Conservation (phyloP, 352 stramenopile genomes). For the Globisporangium mamillatum region DNA sequence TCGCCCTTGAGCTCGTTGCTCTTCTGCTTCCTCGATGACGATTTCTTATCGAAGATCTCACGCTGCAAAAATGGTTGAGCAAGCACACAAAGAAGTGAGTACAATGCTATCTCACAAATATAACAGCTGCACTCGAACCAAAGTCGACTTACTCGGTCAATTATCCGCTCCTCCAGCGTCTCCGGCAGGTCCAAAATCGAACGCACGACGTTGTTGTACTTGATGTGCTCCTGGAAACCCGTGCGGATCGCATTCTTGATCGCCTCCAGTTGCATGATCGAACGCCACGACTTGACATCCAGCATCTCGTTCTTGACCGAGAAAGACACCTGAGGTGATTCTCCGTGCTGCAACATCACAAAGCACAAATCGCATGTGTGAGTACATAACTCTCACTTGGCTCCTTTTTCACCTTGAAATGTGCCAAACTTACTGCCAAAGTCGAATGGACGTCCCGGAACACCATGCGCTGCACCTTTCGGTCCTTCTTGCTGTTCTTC, state of each 20-base stretch:
- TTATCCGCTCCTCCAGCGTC: slow-evolving; percentile 65
- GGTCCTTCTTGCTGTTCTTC: slow-evolving; percentile 89
- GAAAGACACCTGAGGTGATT: slow-evolving; percentile 77
- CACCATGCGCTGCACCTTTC: slow-evolving; percentile 79
- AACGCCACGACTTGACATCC: slow-evolving; percentile 74
- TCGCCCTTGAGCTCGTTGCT: slow-evolving; percentile 82
- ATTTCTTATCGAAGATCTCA: slow-evolving; percentile 84
- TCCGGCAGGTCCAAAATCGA: slow-evolving; percentile 74
- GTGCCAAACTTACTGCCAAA: slow-evolving; percentile 42
- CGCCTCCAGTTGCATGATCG: slow-evolving; percentile 79
- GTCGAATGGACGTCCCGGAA: slow-evolving; percentile 85
- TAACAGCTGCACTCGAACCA: background rate
- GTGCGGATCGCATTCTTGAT: slow-evolving; percentile 74
- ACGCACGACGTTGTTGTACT: slow-evolving; percentile 87
- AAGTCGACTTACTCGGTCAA: slow-evolving; percentile 57
- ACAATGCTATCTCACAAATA: background rate
- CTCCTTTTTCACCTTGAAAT: background rate
- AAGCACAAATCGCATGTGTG: background rate
- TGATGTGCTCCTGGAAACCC: slow-evolving; percentile 82
- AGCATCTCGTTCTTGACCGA: slow-evolving; percentile 72
- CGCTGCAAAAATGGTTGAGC: slow-evolving; percentile 30
- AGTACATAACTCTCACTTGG: background rate
- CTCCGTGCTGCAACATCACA: slow-evolving; percentile 48
- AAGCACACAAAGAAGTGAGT: background rate
- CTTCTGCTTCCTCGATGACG: slow-evolving; percentile 63